A percentile compares a stretch with the other conserved stretches of the same genome.
Conservation (phyloP, 352 stramenopile genomes). For the Globisporangium polare region DNA sequence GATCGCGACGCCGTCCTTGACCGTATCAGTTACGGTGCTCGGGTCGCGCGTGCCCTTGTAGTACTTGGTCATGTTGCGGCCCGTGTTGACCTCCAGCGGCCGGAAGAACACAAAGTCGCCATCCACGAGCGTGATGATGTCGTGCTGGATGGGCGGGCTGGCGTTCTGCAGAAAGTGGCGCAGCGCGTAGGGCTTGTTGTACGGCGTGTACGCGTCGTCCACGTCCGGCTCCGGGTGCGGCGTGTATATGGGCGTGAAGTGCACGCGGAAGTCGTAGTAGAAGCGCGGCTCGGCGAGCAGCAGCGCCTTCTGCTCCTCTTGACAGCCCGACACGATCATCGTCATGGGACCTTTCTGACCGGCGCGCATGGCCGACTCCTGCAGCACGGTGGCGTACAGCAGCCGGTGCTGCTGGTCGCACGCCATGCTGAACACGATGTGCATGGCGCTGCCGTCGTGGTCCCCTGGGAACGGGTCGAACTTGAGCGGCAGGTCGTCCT, state of each 20-base stretch:
- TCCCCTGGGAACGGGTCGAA: constrained; percentile 6
- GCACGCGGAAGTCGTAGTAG: constrained; percentile 50
- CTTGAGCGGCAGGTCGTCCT: background rate
- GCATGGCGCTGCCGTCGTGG: constrained; percentile 13
- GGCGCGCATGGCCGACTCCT: constrained; percentile 36
- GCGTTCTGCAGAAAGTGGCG: constrained; percentile 46
- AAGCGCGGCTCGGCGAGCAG: constrained; percentile 34
- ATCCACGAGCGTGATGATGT: constrained; percentile 19
- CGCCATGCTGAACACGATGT: constrained; percentile 56
- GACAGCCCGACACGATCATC: constrained; percentile 46
- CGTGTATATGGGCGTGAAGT: constrained; percentile 47
- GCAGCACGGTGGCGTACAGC: constrained; percentile 37
- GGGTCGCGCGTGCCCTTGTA: constrained; percentile 20
- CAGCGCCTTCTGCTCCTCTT: constrained; percentile 21
- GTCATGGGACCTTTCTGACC: constrained; percentile 45
- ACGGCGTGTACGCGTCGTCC: constrained; percentile 42
- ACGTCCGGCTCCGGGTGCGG: constrained; percentile 32
- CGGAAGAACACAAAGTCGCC: constrained; percentile 19
- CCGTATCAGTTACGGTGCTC: constrained; percentile 12
- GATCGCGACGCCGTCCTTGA: constrained; percentile 18
- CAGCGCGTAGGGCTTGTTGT: constrained; percentile 55
- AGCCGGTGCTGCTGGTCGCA: constrained; percentile 37
- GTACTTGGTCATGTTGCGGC: constrained; percentile 17
- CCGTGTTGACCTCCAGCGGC: constrained; percentile 28
- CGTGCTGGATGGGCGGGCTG: constrained; percentile 33